These are phyloP conservation scores for Allantophomopsis lycopodina DNA, from an alignment of 2,329 filamentous ascomycete species.

Conservation along the genomic window DNA sequence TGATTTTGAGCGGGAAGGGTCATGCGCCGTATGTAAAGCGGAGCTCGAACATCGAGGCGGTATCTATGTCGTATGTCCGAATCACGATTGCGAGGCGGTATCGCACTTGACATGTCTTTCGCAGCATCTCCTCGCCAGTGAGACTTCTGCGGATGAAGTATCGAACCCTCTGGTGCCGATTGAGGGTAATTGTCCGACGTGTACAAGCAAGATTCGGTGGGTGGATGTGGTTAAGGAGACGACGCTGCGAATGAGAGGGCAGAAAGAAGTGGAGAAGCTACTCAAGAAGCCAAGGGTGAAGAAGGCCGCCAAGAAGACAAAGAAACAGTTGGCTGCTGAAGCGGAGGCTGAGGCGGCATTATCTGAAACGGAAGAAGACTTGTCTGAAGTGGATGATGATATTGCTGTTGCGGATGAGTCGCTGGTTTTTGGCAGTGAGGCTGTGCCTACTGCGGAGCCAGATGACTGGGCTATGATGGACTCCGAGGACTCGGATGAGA, in stretches of 20 bases:
- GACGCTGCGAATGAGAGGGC: constrained; percentile 56
- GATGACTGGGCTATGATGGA: too few species aligned
- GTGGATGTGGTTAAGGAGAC: constrained; percentile 70
- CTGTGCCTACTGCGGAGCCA: too few species aligned
- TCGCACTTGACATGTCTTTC: constrained; percentile 49
- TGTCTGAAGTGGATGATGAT: too few species aligned
- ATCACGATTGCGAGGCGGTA: constrained; percentile 36
- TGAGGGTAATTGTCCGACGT: constrained; percentile 58
- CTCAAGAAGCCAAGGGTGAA: constrained; percentile 30
- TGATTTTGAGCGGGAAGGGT: constrained; percentile 39
- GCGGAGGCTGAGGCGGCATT: constrained; percentile 2
- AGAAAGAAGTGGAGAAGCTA: constrained; percentile 55
- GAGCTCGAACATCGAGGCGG: constrained; percentile 31
- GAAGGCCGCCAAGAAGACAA: constrained; percentile 7
- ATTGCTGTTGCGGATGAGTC: too few species aligned
- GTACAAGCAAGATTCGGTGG: constrained; percentile 52
- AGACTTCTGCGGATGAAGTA: constrained; percentile 18
- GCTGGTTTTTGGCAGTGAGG: too few species aligned
- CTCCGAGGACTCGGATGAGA: too few species aligned
- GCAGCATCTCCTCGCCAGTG: constrained; percentile 29
- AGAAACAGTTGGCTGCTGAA: constrained; percentile 4
- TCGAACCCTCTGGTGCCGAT: constrained; percentile 43
- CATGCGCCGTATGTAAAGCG: constrained; percentile 37
- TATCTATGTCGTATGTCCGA: constrained; percentile 42
- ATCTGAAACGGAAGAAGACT: too few species aligned